Evolutionary conservation across 148 eudicot genomes (phyloP), one percentile per base, ranked within the genome.

Genomic region (Dysphania ambrosioides): DNA sequence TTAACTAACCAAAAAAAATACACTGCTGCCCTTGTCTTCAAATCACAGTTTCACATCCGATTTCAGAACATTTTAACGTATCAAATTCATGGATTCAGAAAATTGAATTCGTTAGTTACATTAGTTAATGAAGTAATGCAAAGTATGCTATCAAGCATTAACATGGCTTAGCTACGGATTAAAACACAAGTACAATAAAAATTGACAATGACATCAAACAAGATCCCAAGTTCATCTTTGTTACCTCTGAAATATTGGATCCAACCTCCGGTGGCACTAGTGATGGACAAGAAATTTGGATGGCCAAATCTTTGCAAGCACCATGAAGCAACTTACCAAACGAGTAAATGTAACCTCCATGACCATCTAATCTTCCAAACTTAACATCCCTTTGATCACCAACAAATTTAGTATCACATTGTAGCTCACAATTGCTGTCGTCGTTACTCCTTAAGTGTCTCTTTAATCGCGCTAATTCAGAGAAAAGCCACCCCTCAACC

Each of bases 221-320:
- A 27, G 6, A n/a, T n/a, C 36, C 10, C 30, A 26, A n/a, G 5
- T 61, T n/a, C 44, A 36, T 13, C 15, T 51, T 62, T 0, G 42
- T 77, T 78, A 78, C 80, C 80, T 78, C 65, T 3, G 72, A 53
- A 41, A 72, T 41, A 49, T 36, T 56, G 32, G 72, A 78, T 31
- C 76, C 80, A 41, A 15, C 29, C 58, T 66, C 76, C 1, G 41
- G 76, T 72, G 75, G 80, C 35, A 78, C 76, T 23, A 78, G 47
- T 38, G 80, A 75, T 1, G 80, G 80, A 66, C 49, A 41, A 40
- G 80, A 78, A 56, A 78, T n/a, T 15, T 78, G 80, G 13, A 78
- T 66, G 0, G 65, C 53, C 21, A 78, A 72, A 55, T 78, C 60
- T 66, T 66, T 42, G 47, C 18, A 55, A 40, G 2, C 24, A 47